A percentile compares a stretch with the other conserved stretches of the same genome.
phyloP scores from a whole-genome alignment of 352 stramenopile genomes.

The Peronospora farinosa region DNA sequence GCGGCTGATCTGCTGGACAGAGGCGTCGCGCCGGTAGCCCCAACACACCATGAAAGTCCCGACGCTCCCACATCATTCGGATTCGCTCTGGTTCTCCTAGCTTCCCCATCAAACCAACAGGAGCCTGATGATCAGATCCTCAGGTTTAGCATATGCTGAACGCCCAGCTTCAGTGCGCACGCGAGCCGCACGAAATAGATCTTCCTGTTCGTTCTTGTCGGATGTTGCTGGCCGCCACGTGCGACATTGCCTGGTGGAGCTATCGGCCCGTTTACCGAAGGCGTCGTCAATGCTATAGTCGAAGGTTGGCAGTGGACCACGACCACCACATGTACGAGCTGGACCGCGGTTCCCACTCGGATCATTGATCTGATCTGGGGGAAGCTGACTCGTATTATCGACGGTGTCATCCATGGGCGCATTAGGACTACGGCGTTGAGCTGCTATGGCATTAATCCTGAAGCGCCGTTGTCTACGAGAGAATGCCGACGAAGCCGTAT shows the following conservation, averaged over 20 bases:
- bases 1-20: slow-evolving; percentile 63
- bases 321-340: slow-evolving; percentile 1
- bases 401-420: slow-evolving; percentile 1
- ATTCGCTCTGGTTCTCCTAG: slow-evolving; percentile 77
- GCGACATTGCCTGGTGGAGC: slow-evolving; percentile 23
- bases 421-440: slow-evolving; percentile 20
- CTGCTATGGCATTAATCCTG: slow-evolving; percentile 23
- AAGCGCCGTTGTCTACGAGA: slow-evolving; percentile 28
- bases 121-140: slow-evolving; percentile 23
- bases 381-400: slow-evolving; percentile 1
- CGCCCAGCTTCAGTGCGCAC: slow-evolving; percentile 76
- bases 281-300: slow-evolving; percentile 30
- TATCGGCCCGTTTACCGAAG: slow-evolving; percentile 20
- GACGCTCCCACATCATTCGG: slow-evolving; percentile 71
- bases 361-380: not conserved
- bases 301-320: slow-evolving; percentile 33
- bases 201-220: slow-evolving; percentile 67
- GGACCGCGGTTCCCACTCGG: not conserved
- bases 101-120: slow-evolving; percentile 52
- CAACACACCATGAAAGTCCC: slow-evolving; percentile 70
- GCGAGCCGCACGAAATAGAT: slow-evolving; percentile 65
- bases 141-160: slow-evolving; percentile 34
- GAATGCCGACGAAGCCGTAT: not conserved
- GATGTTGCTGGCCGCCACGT: slow-evolving; percentile 34
- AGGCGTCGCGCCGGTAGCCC: slow-evolving; percentile 58